Percentiles rank a stretch among this genome's conserved stretches.
Evolutionary conservation across 2,329 filamentous ascomycete species (phyloP).

Genomic region (Fusarium sp.): DNA sequence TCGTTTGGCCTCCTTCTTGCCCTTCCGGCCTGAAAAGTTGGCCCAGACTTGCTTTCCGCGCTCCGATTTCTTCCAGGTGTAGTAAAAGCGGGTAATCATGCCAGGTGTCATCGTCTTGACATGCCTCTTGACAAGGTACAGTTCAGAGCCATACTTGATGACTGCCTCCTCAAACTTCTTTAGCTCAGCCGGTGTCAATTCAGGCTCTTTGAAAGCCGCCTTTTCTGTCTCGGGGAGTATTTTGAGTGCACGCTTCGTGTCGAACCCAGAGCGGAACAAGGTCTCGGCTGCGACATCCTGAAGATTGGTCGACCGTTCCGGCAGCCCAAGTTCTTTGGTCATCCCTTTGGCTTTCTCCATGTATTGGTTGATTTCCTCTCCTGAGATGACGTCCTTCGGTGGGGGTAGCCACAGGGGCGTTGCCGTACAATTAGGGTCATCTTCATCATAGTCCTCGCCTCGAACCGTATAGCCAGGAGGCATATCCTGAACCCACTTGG

Average conservation of each 20-base stretch:
- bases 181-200: constrained; percentile 81
- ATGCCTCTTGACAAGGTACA: constrained; percentile 85
- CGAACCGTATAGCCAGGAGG: constrained; percentile 88
- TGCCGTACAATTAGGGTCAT: constrained; percentile 83
- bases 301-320: constrained; percentile 86
- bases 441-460: constrained; percentile 82
- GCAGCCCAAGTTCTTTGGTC: constrained; percentile 78
- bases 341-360: constrained; percentile 79
- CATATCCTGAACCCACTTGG: constrained; percentile 95
- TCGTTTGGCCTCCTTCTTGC: constrained; percentile 88
- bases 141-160: constrained; percentile 90
- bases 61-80: constrained; percentile 96
- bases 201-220: constrained; percentile 86
- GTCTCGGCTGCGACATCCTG: constrained; percentile 86
- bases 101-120: constrained; percentile 86
- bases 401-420: constrained; percentile 86
- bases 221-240: constrained; percentile 78
- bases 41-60: constrained; percentile 92
- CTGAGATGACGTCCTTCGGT: constrained; percentile 63
- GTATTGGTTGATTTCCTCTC: constrained; percentile 80
- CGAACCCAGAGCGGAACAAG: constrained; percentile 80
- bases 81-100: constrained; percentile 92
- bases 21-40: constrained; percentile 87
- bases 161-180: constrained; percentile 96
- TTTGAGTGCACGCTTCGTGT: constrained; percentile 79